Conservation (phyloP, 2,329 filamentous ascomycete genomes). For the Beauveria scarabaeidicola region DNA sequence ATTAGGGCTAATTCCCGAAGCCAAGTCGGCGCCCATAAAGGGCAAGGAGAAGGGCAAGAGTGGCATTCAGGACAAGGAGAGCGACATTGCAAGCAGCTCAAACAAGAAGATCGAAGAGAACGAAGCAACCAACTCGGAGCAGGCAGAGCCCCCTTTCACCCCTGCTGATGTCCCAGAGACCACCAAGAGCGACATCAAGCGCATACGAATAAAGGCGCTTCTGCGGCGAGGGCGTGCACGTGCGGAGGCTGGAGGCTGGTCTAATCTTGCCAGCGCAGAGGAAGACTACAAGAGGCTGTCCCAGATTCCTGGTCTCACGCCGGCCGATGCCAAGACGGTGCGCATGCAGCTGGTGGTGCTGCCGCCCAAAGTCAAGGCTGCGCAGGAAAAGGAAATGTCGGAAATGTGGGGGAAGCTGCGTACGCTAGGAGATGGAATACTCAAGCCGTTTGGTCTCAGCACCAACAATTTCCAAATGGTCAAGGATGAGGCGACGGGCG, state of each 20-base stretch:
- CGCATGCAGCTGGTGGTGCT: constrained; percentile 56
- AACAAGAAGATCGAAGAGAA: neutral
- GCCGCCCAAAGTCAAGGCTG: constrained; percentile 61
- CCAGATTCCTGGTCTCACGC: constrained; percentile 45
- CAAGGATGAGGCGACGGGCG: constrained; percentile 80
- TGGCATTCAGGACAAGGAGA: constrained; percentile 26
- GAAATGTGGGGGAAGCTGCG: constrained; percentile 99
- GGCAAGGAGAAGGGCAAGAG: neutral
- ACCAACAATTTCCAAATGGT: constrained; percentile 94
- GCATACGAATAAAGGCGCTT: constrained; percentile 75
- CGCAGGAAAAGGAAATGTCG: constrained; percentile 78
- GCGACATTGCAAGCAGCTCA: constrained; percentile 19
- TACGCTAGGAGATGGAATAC: constrained; percentile 78
- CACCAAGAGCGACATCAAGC: constrained; percentile 51
- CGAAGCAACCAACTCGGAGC: neutral
- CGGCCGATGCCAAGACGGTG: constrained; percentile 60
- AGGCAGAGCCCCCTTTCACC: constrained; percentile 26
- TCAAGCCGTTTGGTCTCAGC: constrained; percentile 88
- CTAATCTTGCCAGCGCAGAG: constrained; percentile 65
- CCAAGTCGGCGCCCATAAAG: constrained; percentile 35
- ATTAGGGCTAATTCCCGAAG: constrained; percentile 16
- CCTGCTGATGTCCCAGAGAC: constrained; percentile 13
- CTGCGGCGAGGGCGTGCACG: constrained; percentile 69
- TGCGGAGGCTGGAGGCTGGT: constrained; percentile 67
- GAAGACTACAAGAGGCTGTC: constrained; percentile 70